Evolutionary conservation across 352 stramenopile genomes (phyloP).

Genomic region (Globisporangium nodosum): DNA sequence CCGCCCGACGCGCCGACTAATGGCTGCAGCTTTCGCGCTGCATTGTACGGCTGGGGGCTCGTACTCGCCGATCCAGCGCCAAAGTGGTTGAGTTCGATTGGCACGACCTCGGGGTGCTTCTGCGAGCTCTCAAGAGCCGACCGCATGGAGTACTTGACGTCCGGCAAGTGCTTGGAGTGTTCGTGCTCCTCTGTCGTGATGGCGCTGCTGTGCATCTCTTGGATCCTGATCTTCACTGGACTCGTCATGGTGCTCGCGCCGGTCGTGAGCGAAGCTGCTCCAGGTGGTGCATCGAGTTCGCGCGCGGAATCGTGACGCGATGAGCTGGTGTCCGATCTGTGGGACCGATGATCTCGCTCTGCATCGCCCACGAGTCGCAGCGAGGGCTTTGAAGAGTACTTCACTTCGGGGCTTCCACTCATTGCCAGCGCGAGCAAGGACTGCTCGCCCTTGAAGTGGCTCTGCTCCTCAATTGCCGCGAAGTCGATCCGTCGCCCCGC

Average conservation of each 20-base stretch:
- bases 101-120: neutral
- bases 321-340: neutral
- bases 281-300: neutral
- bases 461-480: slow-evolving; percentile 12
- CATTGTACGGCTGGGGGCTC: slow-evolving; percentile 4
- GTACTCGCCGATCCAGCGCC: neutral
- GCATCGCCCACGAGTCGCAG: neutral
- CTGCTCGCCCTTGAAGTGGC: slow-evolving; percentile 11
- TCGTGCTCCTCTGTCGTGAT: slow-evolving; percentile 12
- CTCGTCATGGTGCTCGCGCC: neutral
- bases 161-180: slow-evolving; percentile 6
- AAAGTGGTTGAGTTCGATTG: neutral
- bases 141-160: slow-evolving; percentile 12
- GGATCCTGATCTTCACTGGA: slow-evolving; percentile 13
- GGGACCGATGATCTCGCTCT: neutral
- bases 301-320: neutral
- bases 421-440: slow-evolving; percentile 13
- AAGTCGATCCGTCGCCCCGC: neutral
- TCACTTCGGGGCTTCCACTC: neutral
- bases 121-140: neutral
- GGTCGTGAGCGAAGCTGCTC: neutral
- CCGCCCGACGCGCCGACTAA: neutral
- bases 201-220: slow-evolving; percentile 5
- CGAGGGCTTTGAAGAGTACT: neutral
- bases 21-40: slow-evolving; percentile 10